Conservation (phyloP, 1,284 basidiomycete species). For the Xerocomus cyaneibrunnescens region DNA sequence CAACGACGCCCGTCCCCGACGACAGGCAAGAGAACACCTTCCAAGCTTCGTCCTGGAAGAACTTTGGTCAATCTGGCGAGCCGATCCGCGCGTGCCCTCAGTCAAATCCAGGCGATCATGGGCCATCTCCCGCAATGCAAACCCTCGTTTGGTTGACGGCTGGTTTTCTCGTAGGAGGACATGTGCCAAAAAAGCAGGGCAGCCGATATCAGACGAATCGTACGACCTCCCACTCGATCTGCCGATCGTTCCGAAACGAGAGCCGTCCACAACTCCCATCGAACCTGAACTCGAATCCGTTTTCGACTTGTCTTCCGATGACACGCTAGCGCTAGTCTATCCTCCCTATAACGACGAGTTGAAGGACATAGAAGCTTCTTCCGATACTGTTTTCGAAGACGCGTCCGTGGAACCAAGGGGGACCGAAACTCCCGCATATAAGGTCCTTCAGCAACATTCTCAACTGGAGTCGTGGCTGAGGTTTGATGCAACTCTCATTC, state of each 20-base stretch:
- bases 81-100: constrained; percentile 32
- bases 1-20: constrained; percentile 4
- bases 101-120: constrained; percentile 27
- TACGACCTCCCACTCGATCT: constrained; percentile 26
- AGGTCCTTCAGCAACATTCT: background rate
- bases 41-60: constrained; percentile 17
- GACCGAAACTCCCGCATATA: constrained; percentile 18
- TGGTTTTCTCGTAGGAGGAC: constrained; percentile 32
- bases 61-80: constrained; percentile 33
- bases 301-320: constrained; percentile 25
- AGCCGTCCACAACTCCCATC: constrained; percentile 7
- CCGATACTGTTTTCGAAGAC: constrained; percentile 26
- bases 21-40: constrained; percentile 16
- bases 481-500: constrained; percentile 16
- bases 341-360: constrained; percentile 5
- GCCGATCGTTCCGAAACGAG: constrained; percentile 8
- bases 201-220: constrained; percentile 17
- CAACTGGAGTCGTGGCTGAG: constrained; percentile 8
- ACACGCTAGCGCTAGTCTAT: constrained; percentile 22
- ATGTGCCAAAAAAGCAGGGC: constrained; percentile 27
- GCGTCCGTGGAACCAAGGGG: background rate
- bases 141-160: constrained; percentile 18
- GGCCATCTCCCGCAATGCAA: constrained; percentile 27
- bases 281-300: constrained; percentile 6
- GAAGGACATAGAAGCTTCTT: constrained; percentile 22